Conservation (phyloP, 2,329 filamentous ascomycete genomes). For the Byssochlamys sp. region DNA sequence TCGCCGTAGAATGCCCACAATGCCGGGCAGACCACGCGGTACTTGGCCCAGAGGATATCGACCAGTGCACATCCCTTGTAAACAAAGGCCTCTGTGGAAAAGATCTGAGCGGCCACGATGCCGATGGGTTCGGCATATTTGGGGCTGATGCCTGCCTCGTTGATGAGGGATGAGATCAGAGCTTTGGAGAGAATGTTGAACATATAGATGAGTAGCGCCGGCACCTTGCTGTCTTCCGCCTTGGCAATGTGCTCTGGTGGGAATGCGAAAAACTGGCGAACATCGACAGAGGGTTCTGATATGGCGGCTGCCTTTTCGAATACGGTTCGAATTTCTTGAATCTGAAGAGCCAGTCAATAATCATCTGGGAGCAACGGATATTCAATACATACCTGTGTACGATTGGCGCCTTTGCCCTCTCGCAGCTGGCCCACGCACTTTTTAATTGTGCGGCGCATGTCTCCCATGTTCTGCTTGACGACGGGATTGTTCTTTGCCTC, state of each 20-base stretch:
- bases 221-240: slow-evolving; percentile 43
- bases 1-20: slow-evolving; percentile 73
- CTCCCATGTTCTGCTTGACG: slow-evolving; percentile 58
- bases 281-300: slow-evolving; percentile 47
- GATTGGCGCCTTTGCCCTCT: slow-evolving; percentile 55
- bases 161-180: slow-evolving; percentile 60
- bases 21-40: slow-evolving; percentile 68
- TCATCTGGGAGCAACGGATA: background rate
- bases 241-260: slow-evolving; percentile 29
- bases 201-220: slow-evolving; percentile 61
- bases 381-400: slow-evolving; percentile 39
- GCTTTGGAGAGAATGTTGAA: slow-evolving; percentile 68
- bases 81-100: slow-evolving; percentile 57
- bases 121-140: slow-evolving; percentile 67
- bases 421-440: slow-evolving; percentile 63
- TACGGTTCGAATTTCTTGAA: slow-evolving; percentile 40
- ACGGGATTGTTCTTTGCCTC: slow-evolving; percentile 47
- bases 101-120: slow-evolving; percentile 64
- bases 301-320: slow-evolving; percentile 48
- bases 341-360: slow-evolving; percentile 12
- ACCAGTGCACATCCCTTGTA: slow-evolving; percentile 61
- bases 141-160: slow-evolving; percentile 55
- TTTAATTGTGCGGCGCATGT: slow-evolving; percentile 61
- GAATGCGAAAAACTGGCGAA: slow-evolving; percentile 44
- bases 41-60: slow-evolving; percentile 81